Evolutionary conservation across 2,329 filamentous ascomycete species (phyloP).

Genomic region (Venturia aucupariae): DNA sequence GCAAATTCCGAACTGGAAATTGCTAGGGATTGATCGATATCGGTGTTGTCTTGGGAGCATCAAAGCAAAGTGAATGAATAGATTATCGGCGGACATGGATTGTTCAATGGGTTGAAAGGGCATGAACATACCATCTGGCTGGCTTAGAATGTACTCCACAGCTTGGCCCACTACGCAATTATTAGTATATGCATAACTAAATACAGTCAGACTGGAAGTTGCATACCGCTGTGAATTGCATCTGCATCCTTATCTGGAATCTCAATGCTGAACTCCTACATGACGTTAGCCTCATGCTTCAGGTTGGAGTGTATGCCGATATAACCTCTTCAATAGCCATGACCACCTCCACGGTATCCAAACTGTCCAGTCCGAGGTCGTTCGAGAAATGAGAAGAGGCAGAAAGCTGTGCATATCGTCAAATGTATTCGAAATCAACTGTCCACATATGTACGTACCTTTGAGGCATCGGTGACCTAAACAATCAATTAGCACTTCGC

Average conservation of each 20-base stretch:
- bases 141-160: conserved; percentile 84
- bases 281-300: conserved; percentile 18
- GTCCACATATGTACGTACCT: conserved; percentile 34
- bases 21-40: too few relatives aligned
- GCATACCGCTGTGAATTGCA: conserved; percentile 83
- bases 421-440: not conserved
- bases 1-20: too few relatives aligned
- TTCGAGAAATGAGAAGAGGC: conserved; percentile 84
- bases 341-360: conserved; percentile 98
- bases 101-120: not conserved
- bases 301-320: conserved; percentile 41
- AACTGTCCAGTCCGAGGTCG: conserved; percentile 90
- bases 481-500: conserved; percentile 7
- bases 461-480: conserved; percentile 54
- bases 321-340: conserved; percentile 98
- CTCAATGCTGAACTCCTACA: conserved; percentile 78
- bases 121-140: conserved; percentile 71
- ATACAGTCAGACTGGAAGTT: conserved; percentile 3
- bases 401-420: conserved; percentile 56
- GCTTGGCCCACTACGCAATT: conserved; percentile 70
- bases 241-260: conserved; percentile 97
- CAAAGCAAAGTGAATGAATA: too few relatives aligned
- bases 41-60: too few relatives aligned
- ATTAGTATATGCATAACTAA: conserved; percentile 23
- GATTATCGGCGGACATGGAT: too few relatives aligned